Conservation (phyloP, 352 stramenopile genomes). For the Globisporangium carolinianum region DNA sequence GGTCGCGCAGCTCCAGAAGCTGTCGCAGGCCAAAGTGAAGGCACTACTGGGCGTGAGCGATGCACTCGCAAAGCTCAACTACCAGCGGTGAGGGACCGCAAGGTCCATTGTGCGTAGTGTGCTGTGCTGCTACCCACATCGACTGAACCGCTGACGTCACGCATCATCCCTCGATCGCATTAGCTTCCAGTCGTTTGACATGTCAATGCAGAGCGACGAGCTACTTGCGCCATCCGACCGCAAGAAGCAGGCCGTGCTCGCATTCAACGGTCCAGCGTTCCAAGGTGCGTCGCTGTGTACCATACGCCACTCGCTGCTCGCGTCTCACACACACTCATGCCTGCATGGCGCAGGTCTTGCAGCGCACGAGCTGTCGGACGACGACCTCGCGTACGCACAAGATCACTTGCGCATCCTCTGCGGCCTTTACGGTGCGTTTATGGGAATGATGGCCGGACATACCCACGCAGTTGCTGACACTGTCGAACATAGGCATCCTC, state of each 20-base stretch:
- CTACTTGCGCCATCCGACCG: slow-evolving; percentile 17
- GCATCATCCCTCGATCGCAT: not conserved
- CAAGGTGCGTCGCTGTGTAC: slow-evolving; percentile 18
- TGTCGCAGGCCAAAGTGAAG: slow-evolving; percentile 73
- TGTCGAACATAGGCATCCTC: slow-evolving; percentile 42
- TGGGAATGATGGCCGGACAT: no score
- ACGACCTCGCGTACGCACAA: slow-evolving; percentile 72
- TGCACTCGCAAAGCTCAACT: slow-evolving; percentile 80
- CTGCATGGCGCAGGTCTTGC: slow-evolving; percentile 28
- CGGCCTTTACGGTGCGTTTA: slow-evolving; percentile 84
- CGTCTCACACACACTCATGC: not conserved
- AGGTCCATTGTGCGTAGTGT: no score
- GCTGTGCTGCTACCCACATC: no score
- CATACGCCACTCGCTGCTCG: not conserved
- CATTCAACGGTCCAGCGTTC: slow-evolving; percentile 85
- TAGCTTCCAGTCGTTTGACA: slow-evolving; percentile 61
- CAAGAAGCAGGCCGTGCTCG: slow-evolving; percentile 64
- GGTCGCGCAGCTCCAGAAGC: slow-evolving; percentile 46
- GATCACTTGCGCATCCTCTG: slow-evolving; percentile 90
- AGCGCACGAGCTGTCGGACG: slow-evolving; percentile 44
- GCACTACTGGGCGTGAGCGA: slow-evolving; percentile 77
- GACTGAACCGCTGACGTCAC: no score
- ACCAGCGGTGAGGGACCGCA: slow-evolving; percentile 39
- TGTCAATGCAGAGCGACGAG: slow-evolving; percentile 15
- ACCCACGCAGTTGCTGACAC: no score